These are phyloP conservation scores for Boechera divaricarpa DNA, from an alignment of 345 rosid genomes.

Conservation along the genomic window DNA sequence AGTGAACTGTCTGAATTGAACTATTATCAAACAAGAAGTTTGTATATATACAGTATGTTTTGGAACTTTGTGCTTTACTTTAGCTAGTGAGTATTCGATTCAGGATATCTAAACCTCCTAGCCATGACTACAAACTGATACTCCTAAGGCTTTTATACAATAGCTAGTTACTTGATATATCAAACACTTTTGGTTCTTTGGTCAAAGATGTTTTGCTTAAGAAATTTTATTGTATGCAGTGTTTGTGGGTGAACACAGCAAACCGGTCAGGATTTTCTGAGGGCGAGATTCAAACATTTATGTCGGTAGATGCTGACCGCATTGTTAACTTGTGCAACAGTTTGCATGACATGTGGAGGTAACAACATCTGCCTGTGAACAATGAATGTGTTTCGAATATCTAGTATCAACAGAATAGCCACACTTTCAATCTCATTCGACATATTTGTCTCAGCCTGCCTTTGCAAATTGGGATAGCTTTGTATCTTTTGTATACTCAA, in stretches of 20 bases:
- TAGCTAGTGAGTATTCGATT: neutral
- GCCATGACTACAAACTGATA: neutral
- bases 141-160: neutral
- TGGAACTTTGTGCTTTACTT: neutral
- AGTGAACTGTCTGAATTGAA: neutral
- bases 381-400: conserved; percentile 15
- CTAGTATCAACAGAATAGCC: neutral
- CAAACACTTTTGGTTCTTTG: conserved; percentile 1
- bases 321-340: conserved; percentile 85
- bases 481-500: conserved; percentile 88
- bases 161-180: neutral
- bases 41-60: neutral
- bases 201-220: conserved; percentile 23
- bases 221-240: conserved; percentile 54
- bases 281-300: conserved; percentile 97
- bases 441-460: conserved; percentile 75
- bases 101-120: neutral
- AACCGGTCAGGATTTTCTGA: conserved; percentile 77
- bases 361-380: conserved; percentile 41
- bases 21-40: neutral
- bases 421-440: conserved; percentile 2
- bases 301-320: conserved; percentile 97
- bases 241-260: conserved; percentile 69
- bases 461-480: conserved; percentile 85
- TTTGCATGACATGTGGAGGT: conserved; percentile 97